phyloP scores from a whole-genome alignment of 768 basidiomycete species.

The Kwoniella dejecticola region DNA sequence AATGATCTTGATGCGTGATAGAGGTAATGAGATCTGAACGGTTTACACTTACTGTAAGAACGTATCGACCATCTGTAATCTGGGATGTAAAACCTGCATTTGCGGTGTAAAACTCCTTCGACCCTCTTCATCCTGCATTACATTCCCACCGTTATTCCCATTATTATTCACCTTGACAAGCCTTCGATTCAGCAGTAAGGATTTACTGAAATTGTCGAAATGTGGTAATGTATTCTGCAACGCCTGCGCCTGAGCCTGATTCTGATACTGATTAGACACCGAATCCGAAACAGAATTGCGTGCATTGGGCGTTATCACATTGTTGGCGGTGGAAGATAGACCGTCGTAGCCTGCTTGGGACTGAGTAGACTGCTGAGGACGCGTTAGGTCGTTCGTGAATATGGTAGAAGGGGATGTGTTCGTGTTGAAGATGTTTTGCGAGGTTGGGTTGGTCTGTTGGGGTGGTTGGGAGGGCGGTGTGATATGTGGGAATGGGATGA shows the following conservation, averaged over 20 bases:
- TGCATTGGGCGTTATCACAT: background rate
- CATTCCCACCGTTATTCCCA: background rate
- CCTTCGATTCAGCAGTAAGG: conserved; percentile 16
- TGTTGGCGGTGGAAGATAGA: background rate
- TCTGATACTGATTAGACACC: background rate
- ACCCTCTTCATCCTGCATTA: background rate
- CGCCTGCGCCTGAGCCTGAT: background rate
- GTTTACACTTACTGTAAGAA: conserved; percentile 23
- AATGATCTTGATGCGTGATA: too few relatives aligned
- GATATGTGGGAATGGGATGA: conserved; percentile 21
- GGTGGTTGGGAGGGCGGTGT: conserved; percentile 12
- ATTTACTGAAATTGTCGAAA: conserved; percentile 21
- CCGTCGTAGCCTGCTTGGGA: background rate
- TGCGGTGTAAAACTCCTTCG: background rate
- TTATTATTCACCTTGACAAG: conserved; percentile 15
- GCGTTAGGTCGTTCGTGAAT: conserved; percentile 7
- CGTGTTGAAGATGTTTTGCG: conserved; percentile 1
- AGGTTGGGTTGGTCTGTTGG: background rate
- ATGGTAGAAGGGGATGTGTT: background rate
- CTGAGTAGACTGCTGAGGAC: background rate
- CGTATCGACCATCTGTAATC: conserved; percentile 22
- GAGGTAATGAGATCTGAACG: too few relatives aligned
- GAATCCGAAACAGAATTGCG: too few relatives aligned
- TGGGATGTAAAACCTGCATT: conserved; percentile 12
- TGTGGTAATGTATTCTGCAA: conserved; percentile 8